phyloP scores from a whole-genome alignment of 495 filamentous ascomycete species.

The Neurospora sp. region DNA sequence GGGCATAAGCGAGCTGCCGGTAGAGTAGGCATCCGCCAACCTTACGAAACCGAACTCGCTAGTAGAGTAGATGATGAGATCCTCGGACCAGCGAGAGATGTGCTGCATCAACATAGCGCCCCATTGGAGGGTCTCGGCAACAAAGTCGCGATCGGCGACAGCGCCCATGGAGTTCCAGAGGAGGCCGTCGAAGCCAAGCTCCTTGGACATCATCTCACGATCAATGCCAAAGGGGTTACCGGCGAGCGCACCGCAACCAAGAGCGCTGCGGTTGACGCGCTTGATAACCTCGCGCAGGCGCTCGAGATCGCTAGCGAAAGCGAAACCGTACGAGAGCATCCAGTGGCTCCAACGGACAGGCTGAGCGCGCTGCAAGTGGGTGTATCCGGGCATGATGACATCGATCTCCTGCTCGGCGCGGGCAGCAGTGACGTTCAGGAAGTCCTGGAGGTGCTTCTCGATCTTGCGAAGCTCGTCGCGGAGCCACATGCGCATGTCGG shows the following conservation, averaged over 20 bases:
- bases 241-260: conserved; percentile 81
- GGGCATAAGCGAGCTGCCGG: conserved; percentile 80
- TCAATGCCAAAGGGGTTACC: conserved; percentile 89
- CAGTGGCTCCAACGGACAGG: conserved; percentile 85
- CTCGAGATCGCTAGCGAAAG: conserved; percentile 70
- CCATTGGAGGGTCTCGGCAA: conserved; percentile 89
- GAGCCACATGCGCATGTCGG: conserved; percentile 90
- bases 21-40: conserved; percentile 78
- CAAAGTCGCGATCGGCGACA: conserved; percentile 81
- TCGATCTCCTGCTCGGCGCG: conserved; percentile 70
- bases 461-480: conserved; percentile 65
- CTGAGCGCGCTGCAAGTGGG: conserved; percentile 86
- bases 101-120: conserved; percentile 75
- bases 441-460: conserved; percentile 54
- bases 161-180: conserved; percentile 77
- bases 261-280: conserved; percentile 67
- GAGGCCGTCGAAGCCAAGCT: conserved; percentile 77
- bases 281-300: conserved; percentile 64
- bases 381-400: conserved; percentile 62
- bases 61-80: conserved; percentile 79
- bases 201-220: conserved; percentile 75
- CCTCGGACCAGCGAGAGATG: conserved; percentile 78
- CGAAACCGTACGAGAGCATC: conserved; percentile 68
- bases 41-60: conserved; percentile 75
- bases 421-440: conserved; percentile 61